Evolutionary conservation across 768 basidiomycete genomes (phyloP).

Genomic region (Amanita phalloides): DNA sequence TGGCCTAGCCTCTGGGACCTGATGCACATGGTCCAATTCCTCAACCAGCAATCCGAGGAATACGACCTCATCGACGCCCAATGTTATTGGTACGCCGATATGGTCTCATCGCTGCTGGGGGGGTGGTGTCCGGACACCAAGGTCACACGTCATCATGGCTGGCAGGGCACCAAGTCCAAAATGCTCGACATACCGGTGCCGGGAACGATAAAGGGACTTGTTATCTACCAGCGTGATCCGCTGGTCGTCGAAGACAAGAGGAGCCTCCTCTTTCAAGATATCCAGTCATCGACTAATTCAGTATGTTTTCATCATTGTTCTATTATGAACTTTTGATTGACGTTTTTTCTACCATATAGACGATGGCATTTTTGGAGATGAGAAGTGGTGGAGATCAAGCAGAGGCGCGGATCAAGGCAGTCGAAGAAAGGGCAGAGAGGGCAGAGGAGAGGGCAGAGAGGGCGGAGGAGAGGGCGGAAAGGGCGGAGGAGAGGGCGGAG

Average conservation of each 20-base stretch:
- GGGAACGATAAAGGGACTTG: not conserved
- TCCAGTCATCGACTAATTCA: not conserved
- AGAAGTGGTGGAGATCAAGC: not conserved
- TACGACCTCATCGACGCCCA: not conserved
- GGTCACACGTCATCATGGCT: not conserved
- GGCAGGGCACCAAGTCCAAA: not conserved
- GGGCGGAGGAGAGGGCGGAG: no score
- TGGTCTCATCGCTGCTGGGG: not conserved
- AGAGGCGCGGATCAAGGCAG: not conserved
- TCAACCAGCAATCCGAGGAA: not conserved
- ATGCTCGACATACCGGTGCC: not conserved
- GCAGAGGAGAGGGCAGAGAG: no score
- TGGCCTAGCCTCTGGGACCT: not conserved
- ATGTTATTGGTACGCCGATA: slow-evolving; percentile 4
- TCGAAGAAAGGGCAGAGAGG: no score
- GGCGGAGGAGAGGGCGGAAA: not conserved
- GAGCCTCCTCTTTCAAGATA: not conserved
- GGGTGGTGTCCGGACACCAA: not conserved
- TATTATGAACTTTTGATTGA: not conserved
- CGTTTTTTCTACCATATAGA: not conserved
- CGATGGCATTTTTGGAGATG: not conserved
- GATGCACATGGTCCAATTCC: not conserved
- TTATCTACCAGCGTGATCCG: not conserved
- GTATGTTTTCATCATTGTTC: not conserved
- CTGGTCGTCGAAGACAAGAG: not conserved